A percentile compares a stretch with the other conserved stretches of the same genome.
These are phyloP conservation scores for Chenopodium formosanum DNA, from an alignment of 148 eudicot species.

Conservation along the genomic window DNA sequence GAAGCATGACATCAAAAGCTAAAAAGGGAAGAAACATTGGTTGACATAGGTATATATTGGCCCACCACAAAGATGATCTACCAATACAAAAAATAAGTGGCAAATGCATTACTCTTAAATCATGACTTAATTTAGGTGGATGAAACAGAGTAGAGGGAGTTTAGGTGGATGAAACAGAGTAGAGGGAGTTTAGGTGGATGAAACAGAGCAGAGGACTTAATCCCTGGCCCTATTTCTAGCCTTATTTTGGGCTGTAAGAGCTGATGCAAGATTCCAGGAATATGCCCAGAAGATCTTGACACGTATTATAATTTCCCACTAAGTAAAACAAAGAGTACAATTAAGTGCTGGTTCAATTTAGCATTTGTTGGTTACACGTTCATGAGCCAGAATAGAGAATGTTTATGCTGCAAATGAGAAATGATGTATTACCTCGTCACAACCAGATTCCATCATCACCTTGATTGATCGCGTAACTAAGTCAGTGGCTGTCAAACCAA, in stretches of 20 bases:
- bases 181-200: neutral
- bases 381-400: conserved; percentile 3
- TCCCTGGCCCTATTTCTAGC: no score
- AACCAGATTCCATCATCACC: conserved; percentile 97
- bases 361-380: neutral
- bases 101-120: neutral
- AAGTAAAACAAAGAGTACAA: neutral
- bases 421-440: conserved; percentile 75
- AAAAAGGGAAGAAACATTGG: neutral
- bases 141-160: neutral
- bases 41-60: neutral
- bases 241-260: neutral
- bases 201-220: neutral
- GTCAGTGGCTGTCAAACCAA: conserved; percentile 71
- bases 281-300: neutral
- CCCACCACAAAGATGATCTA: neutral
- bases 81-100: neutral
- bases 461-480: conserved; percentile 83
- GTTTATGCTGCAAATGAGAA: neutral
- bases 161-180: neutral
- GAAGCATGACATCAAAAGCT: neutral
- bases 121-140: neutral
- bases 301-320: neutral
- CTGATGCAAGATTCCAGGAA: neutral
- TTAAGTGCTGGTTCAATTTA: neutral